Evolutionary conservation across 2,329 filamentous ascomycete genomes (phyloP), one percentile per base, ranked within the genome.

Genomic region (Pseudocercospora macadamiae): DNA sequence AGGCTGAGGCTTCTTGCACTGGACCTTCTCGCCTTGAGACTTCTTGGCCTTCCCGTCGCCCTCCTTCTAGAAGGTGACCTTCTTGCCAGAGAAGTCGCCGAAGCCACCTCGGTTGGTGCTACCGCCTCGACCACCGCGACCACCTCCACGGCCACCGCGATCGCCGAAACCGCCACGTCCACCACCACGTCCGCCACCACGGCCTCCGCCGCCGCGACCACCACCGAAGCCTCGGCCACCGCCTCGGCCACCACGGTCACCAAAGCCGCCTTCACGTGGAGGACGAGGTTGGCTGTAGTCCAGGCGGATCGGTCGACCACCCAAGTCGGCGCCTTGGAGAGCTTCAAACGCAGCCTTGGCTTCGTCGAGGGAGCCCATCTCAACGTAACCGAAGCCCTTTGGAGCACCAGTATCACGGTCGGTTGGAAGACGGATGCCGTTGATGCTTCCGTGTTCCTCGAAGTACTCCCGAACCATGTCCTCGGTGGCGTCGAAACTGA

Each of bases 341-440:
- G 82, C 79, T 68, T 88, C 82, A 68, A 91, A 86, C 21, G 87
- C 93, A 69, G 81, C 78, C 79, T 89, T 90, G 70, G 93, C 91
- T 70, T 96, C 92, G 25, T 96, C 91, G 62, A 95, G 76, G 16
- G 89, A 89, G 68, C 80, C 79, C 82, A 93, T 96, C 72, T 88
- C 88, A 64, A 96, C 88, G 74, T 97, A 97, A 55, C 91, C 93
- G 76, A 96, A 96, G 58, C 93, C 93, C 87, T 96, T 96, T 73
- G 89, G 87, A 68, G 87, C 85, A 65, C 91, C 92, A 63, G 86
- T 86, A 62, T 96, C 91, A 75, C 87, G 86, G 75, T 97, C 91
- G 60, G 93, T 96, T 52, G 93, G 93, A 62, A 97, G 87, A 72
- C 92, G 89, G 70, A 96, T 86, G 73, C 89, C 89, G 71, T 88